Percentiles rank a stretch among this genome's conserved stretches.
These are phyloP conservation scores for Knoxdaviesia proteae DNA, from an alignment of 2,329 filamentous ascomycete genomes.

Conservation along the genomic window DNA sequence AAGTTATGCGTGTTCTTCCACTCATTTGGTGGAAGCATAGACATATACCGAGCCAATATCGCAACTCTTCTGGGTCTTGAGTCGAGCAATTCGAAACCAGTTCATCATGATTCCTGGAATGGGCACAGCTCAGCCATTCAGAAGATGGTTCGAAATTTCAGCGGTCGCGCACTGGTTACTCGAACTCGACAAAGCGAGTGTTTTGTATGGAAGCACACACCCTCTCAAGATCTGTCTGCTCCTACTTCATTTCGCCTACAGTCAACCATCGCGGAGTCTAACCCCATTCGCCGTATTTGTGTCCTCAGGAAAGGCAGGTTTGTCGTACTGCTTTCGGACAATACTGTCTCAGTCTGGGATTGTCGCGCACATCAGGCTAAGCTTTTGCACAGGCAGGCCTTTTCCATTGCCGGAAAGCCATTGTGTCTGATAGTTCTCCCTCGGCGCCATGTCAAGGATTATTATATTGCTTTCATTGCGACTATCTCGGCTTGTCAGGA, in stretches of 20 bases:
- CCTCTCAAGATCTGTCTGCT: too few relatives aligned
- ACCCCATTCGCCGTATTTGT: slow-evolving; percentile 62
- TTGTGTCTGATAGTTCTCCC: slow-evolving; percentile 65
- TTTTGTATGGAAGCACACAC: slow-evolving; percentile 59
- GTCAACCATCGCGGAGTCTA: slow-evolving; percentile 43
- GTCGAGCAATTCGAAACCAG: too few relatives aligned
- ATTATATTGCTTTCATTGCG: slow-evolving; percentile 48
- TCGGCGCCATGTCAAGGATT: slow-evolving; percentile 31
- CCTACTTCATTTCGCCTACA: slow-evolving; percentile 23
- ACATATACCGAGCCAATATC: slow-evolving; percentile 60
- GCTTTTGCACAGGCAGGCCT: slow-evolving; percentile 30
- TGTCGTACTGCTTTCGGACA: slow-evolving; percentile 58
- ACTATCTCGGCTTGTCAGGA: slow-evolving; percentile 60
- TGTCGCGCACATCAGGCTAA: slow-evolving; percentile 37
- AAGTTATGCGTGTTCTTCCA: slow-evolving; percentile 45
- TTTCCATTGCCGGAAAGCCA: slow-evolving; percentile 39
- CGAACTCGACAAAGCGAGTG: slow-evolving; percentile 60
- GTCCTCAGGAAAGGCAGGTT: slow-evolving; percentile 59
- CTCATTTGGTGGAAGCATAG: slow-evolving; percentile 66
- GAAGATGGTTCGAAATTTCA: slow-evolving; percentile 72
- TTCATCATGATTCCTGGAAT: slow-evolving; percentile 42
- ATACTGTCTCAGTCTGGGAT: slow-evolving; percentile 60
- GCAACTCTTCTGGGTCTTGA: too few relatives aligned
- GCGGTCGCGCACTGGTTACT: slow-evolving; percentile 61
- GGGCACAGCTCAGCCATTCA: slow-evolving; percentile 65